These are phyloP conservation scores for Ammopiptanthus mongolicus DNA, from an alignment of 306 rosid genomes.

Conservation along the genomic window DNA sequence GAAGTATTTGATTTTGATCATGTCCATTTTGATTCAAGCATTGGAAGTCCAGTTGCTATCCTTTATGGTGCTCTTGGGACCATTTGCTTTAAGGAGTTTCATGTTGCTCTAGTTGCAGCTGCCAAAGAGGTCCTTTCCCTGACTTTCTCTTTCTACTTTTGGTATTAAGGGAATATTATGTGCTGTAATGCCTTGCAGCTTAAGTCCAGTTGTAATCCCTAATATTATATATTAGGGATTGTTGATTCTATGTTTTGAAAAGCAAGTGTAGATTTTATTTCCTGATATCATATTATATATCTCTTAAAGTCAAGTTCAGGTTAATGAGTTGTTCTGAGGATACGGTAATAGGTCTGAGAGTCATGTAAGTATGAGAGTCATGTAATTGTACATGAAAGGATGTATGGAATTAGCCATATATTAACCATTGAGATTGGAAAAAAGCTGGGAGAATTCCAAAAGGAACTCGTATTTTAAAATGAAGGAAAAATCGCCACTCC, in stretches of 20 bases:
- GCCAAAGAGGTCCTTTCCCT: slow-evolving; percentile 59
- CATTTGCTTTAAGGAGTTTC: slow-evolving; percentile 79
- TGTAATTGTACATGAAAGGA: not conserved
- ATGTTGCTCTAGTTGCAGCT: slow-evolving; percentile 62
- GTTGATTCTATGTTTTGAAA: not conserved
- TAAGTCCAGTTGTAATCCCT: no score
- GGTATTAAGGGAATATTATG: not conserved
- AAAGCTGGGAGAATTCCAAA: not conserved
- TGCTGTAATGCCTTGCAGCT: slow-evolving; percentile 2
- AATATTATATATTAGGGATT: no score
- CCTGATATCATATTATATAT: not conserved
- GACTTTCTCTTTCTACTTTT: slow-evolving; percentile 4
- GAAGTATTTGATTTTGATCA: slow-evolving; percentile 90
- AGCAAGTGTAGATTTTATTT: not conserved
- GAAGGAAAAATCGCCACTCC: not conserved
- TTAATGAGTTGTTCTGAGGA: not conserved
- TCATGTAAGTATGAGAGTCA: not conserved
- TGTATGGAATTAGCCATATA: not conserved
- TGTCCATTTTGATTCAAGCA: slow-evolving; percentile 61
- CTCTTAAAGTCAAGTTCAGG: not conserved
- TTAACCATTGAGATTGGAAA: not conserved
- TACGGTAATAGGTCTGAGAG: not conserved
- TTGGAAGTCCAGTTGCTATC: slow-evolving; percentile 66
- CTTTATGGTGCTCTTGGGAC: slow-evolving; percentile 95
- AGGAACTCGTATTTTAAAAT: not conserved